Evolutionary conservation across 306 rosid genomes (phyloP).

Genomic region (Trifolium subterraneum): DNA sequence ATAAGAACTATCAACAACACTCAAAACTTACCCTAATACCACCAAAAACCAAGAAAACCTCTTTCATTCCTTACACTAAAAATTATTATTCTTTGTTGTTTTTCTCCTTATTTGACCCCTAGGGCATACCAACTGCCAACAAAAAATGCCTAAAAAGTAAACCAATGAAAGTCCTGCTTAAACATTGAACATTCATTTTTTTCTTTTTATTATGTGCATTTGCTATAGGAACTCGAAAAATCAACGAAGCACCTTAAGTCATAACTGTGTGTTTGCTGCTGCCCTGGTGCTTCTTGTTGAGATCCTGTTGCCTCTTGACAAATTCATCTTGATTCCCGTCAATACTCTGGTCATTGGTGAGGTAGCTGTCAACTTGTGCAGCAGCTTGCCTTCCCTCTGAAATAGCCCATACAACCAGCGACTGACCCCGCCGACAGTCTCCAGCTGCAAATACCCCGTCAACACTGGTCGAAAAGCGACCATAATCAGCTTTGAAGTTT

Average conservation of each 20-base stretch:
- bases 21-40: constrained; percentile 34
- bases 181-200: constrained; percentile 19
- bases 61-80: constrained; percentile 32
- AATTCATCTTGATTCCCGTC: constrained; percentile 49
- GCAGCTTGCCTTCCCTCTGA: constrained; percentile 94
- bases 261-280: constrained; percentile 67
- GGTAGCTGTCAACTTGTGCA: constrained; percentile 71
- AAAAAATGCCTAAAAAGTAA: constrained; percentile 38
- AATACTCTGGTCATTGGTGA: constrained; percentile 43
- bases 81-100: constrained; percentile 4
- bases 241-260: constrained; percentile 47
- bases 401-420: constrained; percentile 96
- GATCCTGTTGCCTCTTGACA: constrained; percentile 58
- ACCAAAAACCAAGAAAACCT: constrained; percentile 30
- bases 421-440: constrained; percentile 94
- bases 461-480: constrained; percentile 79
- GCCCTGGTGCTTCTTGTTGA: constrained; percentile 54
- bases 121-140: constrained; percentile 23
- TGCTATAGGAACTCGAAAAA: constrained; percentile 26
- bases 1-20: constrained; percentile 29
- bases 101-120: constrained; percentile 31
- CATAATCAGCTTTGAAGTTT: constrained; percentile 87
- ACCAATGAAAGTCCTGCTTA: constrained; percentile 17
- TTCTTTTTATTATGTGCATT: constrained; percentile 36
- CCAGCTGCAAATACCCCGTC: constrained; percentile 89